Conservation (phyloP, 306 rosid species). For the Mimosa bimucronata region DNA sequence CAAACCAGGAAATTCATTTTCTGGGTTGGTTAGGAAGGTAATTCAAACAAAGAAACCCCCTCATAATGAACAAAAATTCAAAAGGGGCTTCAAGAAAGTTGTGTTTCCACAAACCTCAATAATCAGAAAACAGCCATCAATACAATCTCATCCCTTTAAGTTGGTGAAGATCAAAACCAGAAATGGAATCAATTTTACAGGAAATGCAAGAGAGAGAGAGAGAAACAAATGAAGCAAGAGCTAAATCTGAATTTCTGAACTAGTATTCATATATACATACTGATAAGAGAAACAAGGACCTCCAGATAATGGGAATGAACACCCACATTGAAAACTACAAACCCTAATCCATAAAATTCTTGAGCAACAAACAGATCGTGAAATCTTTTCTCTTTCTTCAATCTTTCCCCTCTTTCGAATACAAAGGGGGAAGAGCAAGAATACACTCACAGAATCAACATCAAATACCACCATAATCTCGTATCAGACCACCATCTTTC, state of each 20-base stretch:
- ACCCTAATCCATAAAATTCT: conserved; percentile 29
- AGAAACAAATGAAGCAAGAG: background rate
- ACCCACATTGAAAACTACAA: conserved; percentile 8
- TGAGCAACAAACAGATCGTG: conserved; percentile 16
- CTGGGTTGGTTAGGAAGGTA: background rate
- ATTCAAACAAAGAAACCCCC: background rate
- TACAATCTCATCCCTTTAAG: background rate
- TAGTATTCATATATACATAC: conserved; percentile 20
- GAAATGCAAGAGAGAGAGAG: background rate
- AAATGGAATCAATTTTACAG: background rate
- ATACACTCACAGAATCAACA: conserved; percentile 48
- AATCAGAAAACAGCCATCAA: background rate
- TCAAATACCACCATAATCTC: conserved; percentile 59
- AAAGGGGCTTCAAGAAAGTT: background rate
- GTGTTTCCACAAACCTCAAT: background rate
- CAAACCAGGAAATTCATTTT: conserved; percentile 33
- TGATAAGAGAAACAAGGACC: conserved; percentile 1
- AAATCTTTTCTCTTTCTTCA: background rate
- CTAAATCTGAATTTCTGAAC: conserved; percentile 28
- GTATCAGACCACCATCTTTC: conserved; percentile 46
- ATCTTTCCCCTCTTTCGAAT: background rate
- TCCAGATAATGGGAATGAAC: background rate
- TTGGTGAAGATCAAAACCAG: background rate
- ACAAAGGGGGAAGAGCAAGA: conserved; percentile 17
- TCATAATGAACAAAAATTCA: background rate